Base-by-base conservation (phyloP, 169 alveolate species). In the Cryptosporidium sp. region DNA sequence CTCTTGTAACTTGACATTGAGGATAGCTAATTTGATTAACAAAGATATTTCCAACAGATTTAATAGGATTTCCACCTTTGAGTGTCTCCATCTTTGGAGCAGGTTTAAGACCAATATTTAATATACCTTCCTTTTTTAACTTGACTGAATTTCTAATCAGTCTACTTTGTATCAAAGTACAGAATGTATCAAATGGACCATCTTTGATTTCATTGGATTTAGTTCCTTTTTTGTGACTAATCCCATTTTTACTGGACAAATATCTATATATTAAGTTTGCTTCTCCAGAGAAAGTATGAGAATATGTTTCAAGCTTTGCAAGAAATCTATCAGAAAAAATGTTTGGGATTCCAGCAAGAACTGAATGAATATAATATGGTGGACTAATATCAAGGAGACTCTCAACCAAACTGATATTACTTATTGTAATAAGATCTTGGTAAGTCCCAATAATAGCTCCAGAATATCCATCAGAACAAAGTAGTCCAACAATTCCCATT, bases 401-500 rank as follows among this genome's bases (percentile, higher is more conserved):
- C 29, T 60, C 73, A 35, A 80, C 75, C 65, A 80, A 29, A 39
- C 75, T 65, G 23, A 80, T 14, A 44, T 62, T n/a, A 18, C 48
- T 62, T 39, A 62, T 31, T 3, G n/a, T 37, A 21, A 80, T 18
- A 6, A 80, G 42, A 60, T 80, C 75, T 3, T 26, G n/a, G 23
- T 53, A 62, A 0, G 80, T 21, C 12, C 89, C 89, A 61, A 80
- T 80, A 8, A 80, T 62, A 8, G 89, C 89, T 80, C 89, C 89
- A n/a, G 89, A 80, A 48, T 80, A 80, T 10, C 89, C 68, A 65
- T 80, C 89, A 21, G 89, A 80, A 42, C 89, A 80, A 29, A 80
- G 52, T 8, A 80, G 33, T 2, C 80, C 89, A n/a, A 80, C 45
- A 23, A 60, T 62, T 8, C 89, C 89, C 73, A 65, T 65, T 14